Base-by-base conservation (phyloP, 164 flowering plant species). In the Berberis thunbergii region DNA sequence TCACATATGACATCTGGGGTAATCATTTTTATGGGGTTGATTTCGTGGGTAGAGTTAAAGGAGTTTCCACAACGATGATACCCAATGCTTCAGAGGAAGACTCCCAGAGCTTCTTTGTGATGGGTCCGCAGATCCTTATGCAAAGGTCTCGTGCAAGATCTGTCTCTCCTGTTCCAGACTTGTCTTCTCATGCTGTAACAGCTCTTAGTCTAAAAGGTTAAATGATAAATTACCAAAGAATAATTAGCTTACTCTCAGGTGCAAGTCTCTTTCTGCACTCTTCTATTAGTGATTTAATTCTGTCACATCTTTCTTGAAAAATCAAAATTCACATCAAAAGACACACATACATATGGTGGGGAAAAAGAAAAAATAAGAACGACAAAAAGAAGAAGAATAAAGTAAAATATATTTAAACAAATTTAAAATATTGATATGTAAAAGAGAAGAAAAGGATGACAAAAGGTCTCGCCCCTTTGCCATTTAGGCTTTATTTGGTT, bases 1-100 rank as follows among this genome's bases (percentile, higher is more conserved):
- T 80, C 67, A 75, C 76, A 12, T 92, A 87, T 73, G 86, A 89
- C 70, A 89, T 92, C 42, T 92, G 96, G 98, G 98, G 89, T 54
- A 84, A 85, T 70, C 95, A 87, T 75, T 76, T 89, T 48, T 82
- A 80, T 67, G 82, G 78, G 54, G 73, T 78, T 64, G 74, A 76
- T 62, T 64, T 77, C 40, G 59, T 62, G 63, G 73, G 64, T 64
- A 63, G 64, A 67, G 67, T 73, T 11, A 73, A 59, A 42, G 77
- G 71, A 61, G 60, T 41, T 39, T 71, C 76, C 39, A 43, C 72
- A 26, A 26, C 26, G 50, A 57, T 68, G 69, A 72, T 67, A 43
- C 69, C 78, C 45, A 70, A 56, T 69, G 60, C 74, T 60, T 65
- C 68, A 52, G 76, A 70, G 62, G 74, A 65, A 62, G 71, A 78